phyloP scores from a whole-genome alignment of 202 grass and related monocot species.

The Setaria italica region DNA sequence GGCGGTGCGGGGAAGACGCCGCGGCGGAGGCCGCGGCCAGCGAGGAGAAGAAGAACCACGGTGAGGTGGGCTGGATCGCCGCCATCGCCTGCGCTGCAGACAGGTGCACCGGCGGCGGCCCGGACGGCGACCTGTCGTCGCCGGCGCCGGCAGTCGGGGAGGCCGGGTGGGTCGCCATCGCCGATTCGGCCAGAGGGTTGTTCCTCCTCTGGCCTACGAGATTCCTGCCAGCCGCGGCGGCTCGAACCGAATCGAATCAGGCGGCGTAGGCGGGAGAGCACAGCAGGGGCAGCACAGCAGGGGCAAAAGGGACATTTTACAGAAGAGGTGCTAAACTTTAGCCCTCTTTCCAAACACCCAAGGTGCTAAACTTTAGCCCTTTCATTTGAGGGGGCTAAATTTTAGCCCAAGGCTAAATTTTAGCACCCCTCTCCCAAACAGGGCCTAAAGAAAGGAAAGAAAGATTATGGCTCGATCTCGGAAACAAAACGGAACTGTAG shows the following conservation, averaged over 20 bases:
- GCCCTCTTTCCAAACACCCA: too few relatives aligned
- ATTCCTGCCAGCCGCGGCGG: constrained; percentile 6
- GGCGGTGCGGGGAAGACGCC: constrained; percentile 60
- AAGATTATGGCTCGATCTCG: background rate
- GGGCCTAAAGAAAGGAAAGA: background rate
- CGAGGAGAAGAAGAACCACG: constrained; percentile 68
- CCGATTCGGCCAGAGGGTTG: background rate
- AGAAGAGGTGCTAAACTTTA: too few relatives aligned
- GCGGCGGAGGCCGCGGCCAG: constrained; percentile 41
- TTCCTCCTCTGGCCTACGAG: background rate
- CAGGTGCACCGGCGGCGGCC: constrained; percentile 39
- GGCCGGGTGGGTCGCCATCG: constrained; percentile 56
- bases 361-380: too few relatives aligned
- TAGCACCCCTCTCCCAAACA: too few relatives aligned
- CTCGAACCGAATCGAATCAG: background rate
- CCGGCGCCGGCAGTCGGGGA: constrained; percentile 45
- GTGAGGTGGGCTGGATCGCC: constrained; percentile 63
- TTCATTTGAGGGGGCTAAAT: too few relatives aligned
- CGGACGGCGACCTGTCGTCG: constrained; percentile 41
- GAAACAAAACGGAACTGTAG: background rate
- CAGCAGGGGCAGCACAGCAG: too few relatives aligned
- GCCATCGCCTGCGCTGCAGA: constrained; percentile 41
- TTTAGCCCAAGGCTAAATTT: too few relatives aligned
- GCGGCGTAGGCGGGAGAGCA: too few relatives aligned
- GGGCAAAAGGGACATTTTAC: too few relatives aligned